Conservation (phyloP, 116 monocot species). For the Iris pallida region DNA sequence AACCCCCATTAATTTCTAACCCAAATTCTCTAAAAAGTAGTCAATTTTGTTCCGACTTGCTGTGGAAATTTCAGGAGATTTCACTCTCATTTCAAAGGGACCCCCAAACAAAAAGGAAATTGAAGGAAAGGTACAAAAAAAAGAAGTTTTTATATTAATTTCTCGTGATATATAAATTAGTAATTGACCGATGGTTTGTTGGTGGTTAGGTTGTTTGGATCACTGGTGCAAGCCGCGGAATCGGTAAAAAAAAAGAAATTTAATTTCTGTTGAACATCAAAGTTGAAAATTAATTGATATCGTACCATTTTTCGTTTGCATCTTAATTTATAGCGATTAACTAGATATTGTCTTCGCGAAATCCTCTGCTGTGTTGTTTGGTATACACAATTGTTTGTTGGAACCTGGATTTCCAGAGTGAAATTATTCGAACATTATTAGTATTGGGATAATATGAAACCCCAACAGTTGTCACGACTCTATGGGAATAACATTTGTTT, state of each 20-base stretch:
- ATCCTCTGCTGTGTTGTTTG: too few relatives aligned
- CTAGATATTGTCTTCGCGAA: too few relatives aligned
- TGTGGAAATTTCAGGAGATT: slow-evolving; percentile 50
- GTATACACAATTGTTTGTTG: too few relatives aligned
- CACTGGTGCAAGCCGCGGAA: slow-evolving; percentile 96
- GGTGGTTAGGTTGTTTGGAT: slow-evolving; percentile 85
- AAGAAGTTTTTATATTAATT: not conserved
- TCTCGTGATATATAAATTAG: not conserved
- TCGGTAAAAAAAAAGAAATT: slow-evolving; percentile 36
- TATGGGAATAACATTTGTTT: too few relatives aligned
- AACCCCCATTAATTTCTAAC: not conserved
- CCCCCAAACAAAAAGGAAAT: slow-evolving; percentile 55
- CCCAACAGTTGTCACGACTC: too few relatives aligned
- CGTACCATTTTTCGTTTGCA: too few relatives aligned
- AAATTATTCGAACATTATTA: too few relatives aligned
- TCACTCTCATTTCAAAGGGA: slow-evolving; percentile 73
- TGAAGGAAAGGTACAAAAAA: slow-evolving; percentile 81
- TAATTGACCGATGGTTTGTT: not conserved
- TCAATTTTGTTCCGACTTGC: not conserved
- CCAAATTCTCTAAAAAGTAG: not conserved
- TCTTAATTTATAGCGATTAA: too few relatives aligned
- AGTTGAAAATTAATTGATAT: too few relatives aligned
- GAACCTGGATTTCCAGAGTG: too few relatives aligned
- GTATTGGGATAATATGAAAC: too few relatives aligned
- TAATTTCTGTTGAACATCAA: too few relatives aligned